Evolutionary conservation across 345 rosid genomes (phyloP), one percentile per base, ranked within the genome.

Genomic region (Trapa incisa): DNA sequence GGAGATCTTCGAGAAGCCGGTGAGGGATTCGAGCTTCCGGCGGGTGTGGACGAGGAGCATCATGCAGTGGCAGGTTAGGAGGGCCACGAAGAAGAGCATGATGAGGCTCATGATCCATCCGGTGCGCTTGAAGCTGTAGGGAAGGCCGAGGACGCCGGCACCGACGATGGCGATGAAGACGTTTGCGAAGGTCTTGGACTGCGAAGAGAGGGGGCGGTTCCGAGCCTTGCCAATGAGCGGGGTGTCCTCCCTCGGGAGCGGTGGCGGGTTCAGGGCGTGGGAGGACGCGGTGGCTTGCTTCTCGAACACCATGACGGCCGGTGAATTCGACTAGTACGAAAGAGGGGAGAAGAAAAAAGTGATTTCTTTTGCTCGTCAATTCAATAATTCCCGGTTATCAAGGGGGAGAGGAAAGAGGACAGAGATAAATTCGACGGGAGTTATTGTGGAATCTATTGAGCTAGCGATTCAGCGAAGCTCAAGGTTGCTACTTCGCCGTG

Each of bases 111-210:
- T 76, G 77, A 88, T 62, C 97, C 98, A 93, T 12, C 97, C 97
- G 37, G 90, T 87, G 42, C 89, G 93, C 78, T 85, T 93, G 75
- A 93, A 90, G 47, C 92, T 75, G 79, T 90, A 90, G 17, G 98
- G 97, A 14, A 93, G 82, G 29, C 98, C 98, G 1, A 93, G 75
- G 64, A 93, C 96, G 53, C 97, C 98, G 29, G 97, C 89, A 16
- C 96, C 98, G 0, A 89, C 96, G 22, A 87, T 73, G 17, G 96
- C 85, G 1, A 92, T 92, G 86, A 93, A 93, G 57, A 90, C 85
- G 72, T 93, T 93, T 61, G 97, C 97, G 58, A 90, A 81, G 61
- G 97, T 90, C 80, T 93, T 93, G 67, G 81, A 67, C 41, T 72
- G 92, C 33, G 90, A 83, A 0, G 94, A 89, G 0, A 90, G 70